Conservation (phyloP, 495 filamentous ascomycete species). For the Clohesyomyces aquaticus region DNA sequence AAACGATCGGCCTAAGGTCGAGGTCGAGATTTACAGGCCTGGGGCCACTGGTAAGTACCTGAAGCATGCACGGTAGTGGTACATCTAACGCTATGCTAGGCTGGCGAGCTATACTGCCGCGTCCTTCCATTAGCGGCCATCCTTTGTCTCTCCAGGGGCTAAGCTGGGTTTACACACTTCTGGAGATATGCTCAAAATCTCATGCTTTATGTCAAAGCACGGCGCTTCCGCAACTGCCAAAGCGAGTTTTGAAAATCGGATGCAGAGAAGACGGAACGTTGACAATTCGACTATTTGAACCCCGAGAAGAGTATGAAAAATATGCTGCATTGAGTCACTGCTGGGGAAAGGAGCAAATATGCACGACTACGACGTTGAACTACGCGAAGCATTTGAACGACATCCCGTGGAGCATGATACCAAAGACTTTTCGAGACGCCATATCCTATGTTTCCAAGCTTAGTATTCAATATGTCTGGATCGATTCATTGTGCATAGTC, state of each 20-base stretch:
- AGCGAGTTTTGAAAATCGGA: background rate
- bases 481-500: background rate
- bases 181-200: background rate
- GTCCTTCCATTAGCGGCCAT: slow-evolving; percentile 12
- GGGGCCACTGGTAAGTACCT: background rate
- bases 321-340: slow-evolving; percentile 25
- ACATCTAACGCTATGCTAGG: background rate
- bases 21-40: slow-evolving; percentile 4
- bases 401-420: slow-evolving; percentile 12
- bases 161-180: slow-evolving; percentile 5
- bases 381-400: background rate
- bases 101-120: slow-evolving; percentile 11
- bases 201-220: slow-evolving; percentile 2
- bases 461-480: slow-evolving; percentile 17
- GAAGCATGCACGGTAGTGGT: background rate
- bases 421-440: slow-evolving; percentile 23
- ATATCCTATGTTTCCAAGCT: slow-evolving; percentile 11
- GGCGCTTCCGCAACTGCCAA: background rate
- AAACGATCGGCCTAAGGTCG: slow-evolving; percentile 7
- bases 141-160: background rate
- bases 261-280: background rate
- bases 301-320: background rate
- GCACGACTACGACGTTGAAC: slow-evolving; percentile 2
- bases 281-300: slow-evolving; percentile 3
- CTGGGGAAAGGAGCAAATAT: slow-evolving; percentile 20